Evolutionary conservation across 345 rosid species (phyloP).

Genomic region (Psidium guajava): DNA sequence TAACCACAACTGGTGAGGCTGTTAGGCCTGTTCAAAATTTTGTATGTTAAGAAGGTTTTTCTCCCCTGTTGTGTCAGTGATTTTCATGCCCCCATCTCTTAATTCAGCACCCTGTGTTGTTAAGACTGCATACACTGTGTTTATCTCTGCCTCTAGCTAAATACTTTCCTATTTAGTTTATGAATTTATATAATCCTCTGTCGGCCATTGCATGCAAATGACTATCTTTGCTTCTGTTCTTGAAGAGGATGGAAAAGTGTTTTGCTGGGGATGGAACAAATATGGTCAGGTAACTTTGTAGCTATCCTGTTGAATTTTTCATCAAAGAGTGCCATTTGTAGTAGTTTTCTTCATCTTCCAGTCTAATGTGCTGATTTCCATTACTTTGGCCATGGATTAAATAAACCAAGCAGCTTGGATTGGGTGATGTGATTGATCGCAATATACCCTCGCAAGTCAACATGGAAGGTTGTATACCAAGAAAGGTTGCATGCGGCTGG

Average conservation of each 20-base stretch:
- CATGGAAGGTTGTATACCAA: conserved; percentile 48
- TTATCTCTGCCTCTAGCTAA: neutral
- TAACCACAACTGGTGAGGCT: neutral
- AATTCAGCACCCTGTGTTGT: neutral
- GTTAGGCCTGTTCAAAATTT: neutral
- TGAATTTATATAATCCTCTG: neutral
- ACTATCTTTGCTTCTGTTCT: conserved; percentile 9
- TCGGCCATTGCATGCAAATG: neutral
- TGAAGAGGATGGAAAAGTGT: conserved; percentile 62
- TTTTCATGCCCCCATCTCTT: neutral
- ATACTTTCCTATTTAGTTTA: neutral
- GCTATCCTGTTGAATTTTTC: neutral
- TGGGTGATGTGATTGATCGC: conserved; percentile 85
- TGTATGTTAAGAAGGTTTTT: neutral
- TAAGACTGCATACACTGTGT: neutral
- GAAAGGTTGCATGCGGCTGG: conserved; percentile 86
- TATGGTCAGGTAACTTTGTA: conserved; percentile 78
- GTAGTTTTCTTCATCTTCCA: neutral
- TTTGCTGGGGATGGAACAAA: conserved; percentile 99
- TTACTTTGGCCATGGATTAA: neutral
- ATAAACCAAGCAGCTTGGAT: conserved; percentile 58
- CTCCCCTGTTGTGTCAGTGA: neutral
- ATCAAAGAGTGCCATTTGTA: neutral
- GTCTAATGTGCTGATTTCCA: neutral
- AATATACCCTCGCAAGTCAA: conserved; percentile 63